Evolutionary conservation across 352 stramenopile species (phyloP), one percentile per base, ranked within the genome.

Genomic region (Blastocystis sp.): DNA sequence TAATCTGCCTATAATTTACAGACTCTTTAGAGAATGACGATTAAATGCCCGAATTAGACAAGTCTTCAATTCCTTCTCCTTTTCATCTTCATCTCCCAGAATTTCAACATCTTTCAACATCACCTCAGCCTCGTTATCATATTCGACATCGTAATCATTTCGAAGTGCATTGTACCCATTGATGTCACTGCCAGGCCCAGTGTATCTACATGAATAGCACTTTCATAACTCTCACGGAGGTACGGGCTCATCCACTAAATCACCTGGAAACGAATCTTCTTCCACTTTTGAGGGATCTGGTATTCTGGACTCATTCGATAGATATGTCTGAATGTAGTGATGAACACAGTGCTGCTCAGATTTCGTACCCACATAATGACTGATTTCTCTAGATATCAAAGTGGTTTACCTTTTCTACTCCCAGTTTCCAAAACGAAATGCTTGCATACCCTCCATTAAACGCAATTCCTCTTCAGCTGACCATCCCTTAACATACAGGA

Each of bases 41-140:
- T 98, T 98, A 93, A 98, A 99, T 66, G 98, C 98, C 88, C 94
- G 91, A 66, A 98, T 94, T 17, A 99, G 93, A 89, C 97, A 94
- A 51, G 98, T 91, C 91, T 99, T 99, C 62, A 98, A 92, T 89
- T 97, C 93, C 53, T 93, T 92, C 90, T 98, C 94, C 13, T 92
- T 93, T n/a, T 89, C 78, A 24, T 93, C 93, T n/a, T 98, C 95
- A 9, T 94, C 92, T 24, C 95, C 94, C 82, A 90, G 90, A 75
- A 95, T 95, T 87, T 98, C 95, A 94, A 99, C 98, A 91, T 98
- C 96, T 7, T 95, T 95, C 33, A 99, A 90, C 44, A 97, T 94
- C 66, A 97, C 75, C 91, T 99, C 96, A 0, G 96, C 96, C 66
- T 98, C 96, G 88, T 99, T 98, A 77, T 98, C 95, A 91, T 96